Conservation (phyloP, 139 green algal species). For the Coccomyxa sp. region DNA sequence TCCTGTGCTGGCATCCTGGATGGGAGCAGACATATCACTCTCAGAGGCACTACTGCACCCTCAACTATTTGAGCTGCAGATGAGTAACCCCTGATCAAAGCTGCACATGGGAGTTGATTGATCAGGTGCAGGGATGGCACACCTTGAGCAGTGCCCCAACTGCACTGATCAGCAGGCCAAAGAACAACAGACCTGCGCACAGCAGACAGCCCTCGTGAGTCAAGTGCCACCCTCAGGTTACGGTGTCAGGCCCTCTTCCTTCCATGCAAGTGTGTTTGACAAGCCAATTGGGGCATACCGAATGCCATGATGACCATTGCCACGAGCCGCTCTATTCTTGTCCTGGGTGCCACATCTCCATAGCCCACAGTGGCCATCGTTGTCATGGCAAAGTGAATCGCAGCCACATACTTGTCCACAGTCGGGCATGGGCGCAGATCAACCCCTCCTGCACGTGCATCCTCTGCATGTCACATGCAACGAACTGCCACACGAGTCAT, state of each 20-base stretch:
- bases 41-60: not conserved
- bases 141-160: conserved; percentile 1
- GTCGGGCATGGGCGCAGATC: not conserved
- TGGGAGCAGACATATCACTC: not conserved
- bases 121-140: not conserved
- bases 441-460: not conserved
- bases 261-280: too few species aligned
- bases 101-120: not conserved
- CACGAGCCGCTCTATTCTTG: not conserved
- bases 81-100: too few species aligned
- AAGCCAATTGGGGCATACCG: not conserved
- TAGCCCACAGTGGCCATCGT: conserved; percentile 16
- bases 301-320: conserved; percentile 2
- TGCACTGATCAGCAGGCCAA: conserved; percentile 4
- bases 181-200: conserved; percentile 2
- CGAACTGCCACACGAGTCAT: too few species aligned
- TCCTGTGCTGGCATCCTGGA: not conserved
- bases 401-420: conserved; percentile 4
- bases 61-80: too few species aligned
- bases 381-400: conserved; percentile 9
- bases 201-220: not conserved
- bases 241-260: too few species aligned
- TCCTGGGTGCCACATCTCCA: not conserved
- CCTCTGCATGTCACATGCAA: too few species aligned
- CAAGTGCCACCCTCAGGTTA: too few species aligned